A percentile compares a stretch with the other conserved stretches of the same genome.
These are phyloP conservation scores for Quercus parvula DNA, from an alignment of 306 rosid genomes.

Conservation along the genomic window DNA sequence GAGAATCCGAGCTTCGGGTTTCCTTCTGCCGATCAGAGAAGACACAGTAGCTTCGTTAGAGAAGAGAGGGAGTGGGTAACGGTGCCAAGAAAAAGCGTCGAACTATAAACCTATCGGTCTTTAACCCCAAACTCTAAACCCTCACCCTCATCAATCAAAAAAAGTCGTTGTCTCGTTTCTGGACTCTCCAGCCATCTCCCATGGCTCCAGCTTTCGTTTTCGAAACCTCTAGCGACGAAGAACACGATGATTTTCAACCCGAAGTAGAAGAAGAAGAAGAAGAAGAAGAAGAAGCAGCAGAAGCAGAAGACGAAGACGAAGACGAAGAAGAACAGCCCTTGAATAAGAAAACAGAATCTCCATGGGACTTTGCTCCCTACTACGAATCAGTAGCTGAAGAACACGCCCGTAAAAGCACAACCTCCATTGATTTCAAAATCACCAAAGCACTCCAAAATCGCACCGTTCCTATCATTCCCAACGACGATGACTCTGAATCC, in stretches of 20 bases:
- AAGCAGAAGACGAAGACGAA: conserved; percentile 19
- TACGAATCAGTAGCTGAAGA: conserved; percentile 80
- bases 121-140: neutral
- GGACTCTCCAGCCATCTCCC: neutral
- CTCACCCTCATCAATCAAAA: neutral
- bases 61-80: too few relatives aligned
- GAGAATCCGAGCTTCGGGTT: too few relatives aligned
- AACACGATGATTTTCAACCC: conserved; percentile 12
- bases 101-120: too few relatives aligned
- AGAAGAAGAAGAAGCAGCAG: neutral
- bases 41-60: too few relatives aligned
- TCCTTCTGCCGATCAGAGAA: too few relatives aligned
- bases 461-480: conserved; percentile 23
- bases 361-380: conserved; percentile 85
- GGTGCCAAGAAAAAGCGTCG: too few relatives aligned
- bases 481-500: conserved; percentile 38
- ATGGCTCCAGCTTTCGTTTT: conserved; percentile 65
- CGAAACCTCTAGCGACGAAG: conserved; percentile 90
- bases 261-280: conserved; percentile 22
- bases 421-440: conserved; percentile 34
- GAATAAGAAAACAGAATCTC: conserved; percentile 52
- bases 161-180: too few relatives aligned
- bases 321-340: conserved; percentile 4
- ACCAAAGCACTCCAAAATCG: conserved; percentile 51
- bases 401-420: neutral